Base-by-base conservation (phyloP, 371 early-diverging fungal species). In the Mortierella polycephala region DNA sequence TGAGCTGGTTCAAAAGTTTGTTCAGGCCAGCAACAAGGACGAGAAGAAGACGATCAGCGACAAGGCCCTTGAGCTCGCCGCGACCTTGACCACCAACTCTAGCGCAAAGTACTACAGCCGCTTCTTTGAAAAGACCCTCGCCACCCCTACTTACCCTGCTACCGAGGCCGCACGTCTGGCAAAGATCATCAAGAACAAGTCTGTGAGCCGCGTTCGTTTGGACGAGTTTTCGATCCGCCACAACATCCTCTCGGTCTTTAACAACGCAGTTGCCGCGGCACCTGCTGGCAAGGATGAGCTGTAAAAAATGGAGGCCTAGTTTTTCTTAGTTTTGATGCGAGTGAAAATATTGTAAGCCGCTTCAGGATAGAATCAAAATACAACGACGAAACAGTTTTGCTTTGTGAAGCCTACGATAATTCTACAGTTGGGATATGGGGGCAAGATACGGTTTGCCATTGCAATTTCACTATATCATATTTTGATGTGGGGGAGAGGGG, bases 211-310 rank as follows among this genome's bases (percentile, higher is more conserved):
- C 8, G 86, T 83, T 60, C 92, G 92, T 82, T 56, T 85, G 66
- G 96, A 96, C 79, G 91, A 92, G 52, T 93, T 96, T 67, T 73
- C 84, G 47, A 91, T 89, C 69, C 88, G 95, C 65, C 82, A 83
- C 67, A 95, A 95, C 73, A 94, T 95, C 62, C 83, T 95, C 67
- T 65, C 70, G 42, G 83, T 81, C 20, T 95, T 95, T 49, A 69
- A 74, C 46, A 75, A 80, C 14, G 73, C 82, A 8, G 55, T 18
- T 46, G 23, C 49, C n/a, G 14, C 67, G 7, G 52, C 46, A 16
- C 80, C 83, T 64, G 82, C 81, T 46, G 59, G 60, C 49, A 82
- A 84, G 67, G 82, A 86, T 51, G 83, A 86, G 81, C 69, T 87
- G 62, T 86, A 87, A 83, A 20, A 59, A n/a, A 4, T 37, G 16